Evolutionary conservation across 768 basidiomycete species (phyloP), one percentile per base, ranked within the genome.

Genomic region (Pleurotus tuoliensis): DNA sequence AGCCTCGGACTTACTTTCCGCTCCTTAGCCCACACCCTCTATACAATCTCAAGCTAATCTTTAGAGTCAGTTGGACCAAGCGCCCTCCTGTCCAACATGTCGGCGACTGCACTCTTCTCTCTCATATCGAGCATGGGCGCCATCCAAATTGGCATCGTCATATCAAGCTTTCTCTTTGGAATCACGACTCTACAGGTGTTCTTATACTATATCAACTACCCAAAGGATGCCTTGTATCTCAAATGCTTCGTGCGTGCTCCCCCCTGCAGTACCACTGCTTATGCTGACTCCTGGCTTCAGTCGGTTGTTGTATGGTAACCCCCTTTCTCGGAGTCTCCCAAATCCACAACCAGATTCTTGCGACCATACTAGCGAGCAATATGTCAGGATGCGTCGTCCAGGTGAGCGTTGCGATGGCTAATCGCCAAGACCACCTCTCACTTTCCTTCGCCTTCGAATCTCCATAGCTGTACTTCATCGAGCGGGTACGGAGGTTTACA

Each of bases 111-210:
- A n/a, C 15, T 24, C 50, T 52, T 52, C n/a, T 38, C 34, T 11
- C 50, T 52, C 39, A 41, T 40, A 16, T 52, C 50, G 9, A 52
- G 50, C 22, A 52, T 52, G 50, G 50, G 37, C 11, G 30, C 37
- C 38, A 39, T 40, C 38, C 53, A 68, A 54, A 66, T 69, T 34
- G 68, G 68, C 22, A 60, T 63, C 3, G 47, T 66, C 5, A 59
- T 69, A 27, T 60, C 65, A 22, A 58, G 66, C 12, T 68, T 68
- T 59, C 61, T 69, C 25, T 67, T 67, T 43, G 68, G 68, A 2
- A 56, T 69, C 16, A 64, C 65, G 20, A 65, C 67, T 5, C 52
- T 67, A 1, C 68, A 69, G 55, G 53, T 58, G 4, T 62, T 61
- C 48, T 57, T 64, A 24, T 69, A 68, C 54, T 69, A 60, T 58